Base-by-base conservation (phyloP, 805 yeast genomes). In the Komagataella kurtzmanii region DNA sequence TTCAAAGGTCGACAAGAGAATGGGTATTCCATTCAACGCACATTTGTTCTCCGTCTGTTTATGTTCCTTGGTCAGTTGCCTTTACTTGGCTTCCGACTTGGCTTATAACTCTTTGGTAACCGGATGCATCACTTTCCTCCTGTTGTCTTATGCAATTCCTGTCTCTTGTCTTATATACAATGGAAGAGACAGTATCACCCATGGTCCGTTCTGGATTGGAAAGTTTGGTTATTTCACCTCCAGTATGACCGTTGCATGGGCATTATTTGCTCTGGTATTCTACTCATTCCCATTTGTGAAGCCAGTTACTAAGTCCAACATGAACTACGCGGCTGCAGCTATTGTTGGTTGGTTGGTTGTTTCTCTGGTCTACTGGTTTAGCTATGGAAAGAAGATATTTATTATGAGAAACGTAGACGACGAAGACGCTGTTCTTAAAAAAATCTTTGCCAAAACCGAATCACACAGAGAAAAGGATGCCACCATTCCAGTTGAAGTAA, bases 161-260 rank as follows among this genome's bases (percentile, higher is more conserved):
- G 68, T 73, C 17, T 58, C 65, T 3, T 79, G 76, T 57, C 63
- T 76, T 50, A 62, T 79, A 50, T 55, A 60, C 54, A 72, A 65
- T 56, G 83, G 80, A 30, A 73, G 83, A 68, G 67, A 67, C 58
- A 73, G 65, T 54, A 76, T 80, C 54, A 67, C 61, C 54, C 81
- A 72, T 60, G 88, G 88, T 46, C 87, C 85, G 44, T 81, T 79
- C 64, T 81, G 88, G 85, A 59, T 76, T 51, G 85, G 85, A 3
- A 68, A 69, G 51, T 49, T 77, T 52, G 88, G 88, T 1, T 57
- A 67, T 1, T 55, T 77, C 49, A 65, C 75, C 50, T 81, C 82
- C 59, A 58, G 72, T 21, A 75, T 82, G 2, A 67, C 77, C 14
- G 53, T 82, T 3, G 56, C 63, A 3, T 83, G 88, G 85, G 72